These are phyloP conservation scores for Trichoderma atroviride DNA, from an alignment of 2,329 filamentous ascomycete species.

Conservation along the genomic window DNA sequence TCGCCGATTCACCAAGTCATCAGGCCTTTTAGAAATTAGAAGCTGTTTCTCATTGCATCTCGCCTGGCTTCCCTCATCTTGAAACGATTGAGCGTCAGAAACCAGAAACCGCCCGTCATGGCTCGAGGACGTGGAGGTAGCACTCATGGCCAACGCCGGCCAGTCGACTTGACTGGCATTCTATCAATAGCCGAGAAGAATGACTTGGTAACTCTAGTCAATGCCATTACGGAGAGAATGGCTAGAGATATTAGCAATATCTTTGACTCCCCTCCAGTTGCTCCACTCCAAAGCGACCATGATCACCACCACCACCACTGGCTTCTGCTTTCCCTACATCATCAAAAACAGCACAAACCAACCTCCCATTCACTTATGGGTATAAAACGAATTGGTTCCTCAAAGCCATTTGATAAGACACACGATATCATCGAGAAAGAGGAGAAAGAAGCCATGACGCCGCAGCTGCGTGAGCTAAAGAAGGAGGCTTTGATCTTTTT, in stretches of 20 bases:
- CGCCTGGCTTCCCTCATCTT: neutral
- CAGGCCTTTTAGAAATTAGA: neutral
- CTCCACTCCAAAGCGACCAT: conserved; percentile 38
- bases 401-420: conserved; percentile 34
- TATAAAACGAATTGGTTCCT: conserved; percentile 9
- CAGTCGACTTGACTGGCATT: conserved; percentile 55
- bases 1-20: neutral
- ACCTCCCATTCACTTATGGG: conserved; percentile 23
- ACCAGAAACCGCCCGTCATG: conserved; percentile 37
- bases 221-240: conserved; percentile 58
- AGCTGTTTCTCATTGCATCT: neutral
- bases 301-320: conserved; percentile 38
- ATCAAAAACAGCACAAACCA: conserved; percentile 34
- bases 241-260: conserved; percentile 53
- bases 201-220: conserved; percentile 56
- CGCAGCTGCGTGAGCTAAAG: conserved; percentile 65
- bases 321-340: conserved; percentile 41
- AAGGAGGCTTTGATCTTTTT: conserved; percentile 68
- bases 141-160: conserved; percentile 44
- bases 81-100: neutral
- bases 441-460: conserved; percentile 42
- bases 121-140: conserved; percentile 42
- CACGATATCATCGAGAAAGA: conserved; percentile 39
- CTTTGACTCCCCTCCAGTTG: conserved; percentile 52
- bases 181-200: conserved; percentile 52